Conservation (phyloP, 176 grass and related monocot genomes). For the Canna indica region DNA sequence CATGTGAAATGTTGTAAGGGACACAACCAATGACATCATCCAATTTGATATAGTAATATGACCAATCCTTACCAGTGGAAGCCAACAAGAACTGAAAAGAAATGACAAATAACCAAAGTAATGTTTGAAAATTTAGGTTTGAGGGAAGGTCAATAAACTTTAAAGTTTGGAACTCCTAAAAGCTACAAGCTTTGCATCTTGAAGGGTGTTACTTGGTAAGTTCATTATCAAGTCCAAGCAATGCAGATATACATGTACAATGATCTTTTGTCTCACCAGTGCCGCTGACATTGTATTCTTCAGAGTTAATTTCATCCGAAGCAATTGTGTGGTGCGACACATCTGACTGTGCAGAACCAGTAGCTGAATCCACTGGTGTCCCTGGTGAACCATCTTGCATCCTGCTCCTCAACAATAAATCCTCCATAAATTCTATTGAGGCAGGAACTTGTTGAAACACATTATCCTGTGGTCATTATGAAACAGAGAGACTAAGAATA, state of each 20-base stretch:
- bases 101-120: neutral
- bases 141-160: too few relatives aligned
- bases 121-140: too few relatives aligned
- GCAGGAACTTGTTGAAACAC: slow-evolving; percentile 10
- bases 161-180: neutral
- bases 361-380: slow-evolving; percentile 40
- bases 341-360: slow-evolving; percentile 54
- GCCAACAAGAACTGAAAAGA: neutral
- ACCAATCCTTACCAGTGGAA: neutral
- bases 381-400: slow-evolving; percentile 43
- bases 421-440: slow-evolving; percentile 33
- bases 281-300: slow-evolving; percentile 29
- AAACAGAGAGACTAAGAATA: neutral
- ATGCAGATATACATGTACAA: neutral
- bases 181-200: neutral
- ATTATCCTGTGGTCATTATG: neutral
- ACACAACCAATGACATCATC: too few relatives aligned
- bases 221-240: neutral
- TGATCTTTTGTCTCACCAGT: slow-evolving; percentile 39
- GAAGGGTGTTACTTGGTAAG: neutral
- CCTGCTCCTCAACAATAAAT: slow-evolving; percentile 23
- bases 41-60: neutral
- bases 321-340: slow-evolving; percentile 27
- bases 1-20: too few relatives aligned
- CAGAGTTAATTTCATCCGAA: slow-evolving; percentile 70